Conservation (phyloP, 2,329 filamentous ascomycete species). For the Penicillium sp. region DNA sequence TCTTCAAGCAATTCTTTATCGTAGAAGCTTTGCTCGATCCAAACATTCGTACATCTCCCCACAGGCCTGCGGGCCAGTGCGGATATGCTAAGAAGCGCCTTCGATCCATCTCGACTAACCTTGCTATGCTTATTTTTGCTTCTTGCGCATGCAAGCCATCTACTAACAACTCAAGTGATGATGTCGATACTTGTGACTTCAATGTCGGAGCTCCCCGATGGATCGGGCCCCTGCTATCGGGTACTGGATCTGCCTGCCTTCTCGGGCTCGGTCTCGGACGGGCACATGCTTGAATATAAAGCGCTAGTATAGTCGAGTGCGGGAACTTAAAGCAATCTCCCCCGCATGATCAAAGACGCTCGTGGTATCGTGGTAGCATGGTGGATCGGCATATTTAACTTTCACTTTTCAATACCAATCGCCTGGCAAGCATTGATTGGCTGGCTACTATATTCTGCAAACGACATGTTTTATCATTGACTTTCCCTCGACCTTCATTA, state of each 20-base stretch:
- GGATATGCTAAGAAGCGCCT: neutral
- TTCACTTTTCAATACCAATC: too few species aligned
- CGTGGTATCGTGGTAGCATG: too few species aligned
- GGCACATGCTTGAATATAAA: neutral
- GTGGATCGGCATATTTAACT: neutral
- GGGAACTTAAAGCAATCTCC: neutral
- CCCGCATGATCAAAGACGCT: neutral
- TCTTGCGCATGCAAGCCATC: neutral
- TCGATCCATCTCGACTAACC: neutral
- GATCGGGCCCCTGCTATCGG: neutral
- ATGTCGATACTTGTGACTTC: neutral
- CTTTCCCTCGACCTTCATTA: too few species aligned
- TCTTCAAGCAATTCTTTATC: slow-evolving; percentile 1
- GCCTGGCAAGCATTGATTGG: too few species aligned
- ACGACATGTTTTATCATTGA: too few species aligned
- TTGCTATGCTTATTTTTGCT: neutral
- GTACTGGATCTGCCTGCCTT: slow-evolving; percentile 1
- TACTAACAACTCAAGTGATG: neutral
- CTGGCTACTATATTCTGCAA: too few species aligned
- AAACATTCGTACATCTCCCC: neutral
- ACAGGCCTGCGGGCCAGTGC: neutral
- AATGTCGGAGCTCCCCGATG: neutral
- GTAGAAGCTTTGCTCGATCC: neutral
- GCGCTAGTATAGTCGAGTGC: neutral
- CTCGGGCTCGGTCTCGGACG: slow-evolving; percentile 1